Percentiles rank a stretch among this genome's conserved stretches.
phyloP scores from a whole-genome alignment of 1,284 basidiomycete genomes.

The Austropuccinia psidii region DNA sequence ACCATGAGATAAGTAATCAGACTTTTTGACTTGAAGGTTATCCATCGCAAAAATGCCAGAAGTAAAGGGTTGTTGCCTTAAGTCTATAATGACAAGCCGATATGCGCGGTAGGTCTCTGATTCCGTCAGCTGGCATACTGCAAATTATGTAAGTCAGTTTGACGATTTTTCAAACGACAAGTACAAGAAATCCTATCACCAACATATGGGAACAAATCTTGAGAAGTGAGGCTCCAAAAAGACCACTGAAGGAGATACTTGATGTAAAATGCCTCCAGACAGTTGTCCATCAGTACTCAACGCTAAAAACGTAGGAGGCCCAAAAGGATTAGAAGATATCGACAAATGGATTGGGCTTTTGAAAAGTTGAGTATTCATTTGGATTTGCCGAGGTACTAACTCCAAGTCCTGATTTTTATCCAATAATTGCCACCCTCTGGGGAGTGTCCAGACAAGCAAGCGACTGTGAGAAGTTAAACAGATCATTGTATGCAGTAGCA shows the following conservation, averaged over 20 bases:
- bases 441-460: constrained; percentile 3
- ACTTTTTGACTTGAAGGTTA: neutral
- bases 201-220: constrained; percentile 4
- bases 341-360: too few relatives aligned
- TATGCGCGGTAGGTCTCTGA: neutral
- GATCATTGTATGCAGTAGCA: neutral
- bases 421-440: too few relatives aligned
- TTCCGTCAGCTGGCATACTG: constrained; percentile 2
- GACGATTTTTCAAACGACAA: too few relatives aligned
- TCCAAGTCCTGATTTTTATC: neutral
- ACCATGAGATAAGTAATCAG: too few relatives aligned
- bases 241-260: neutral
- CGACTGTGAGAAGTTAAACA: constrained; percentile 8
- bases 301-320: neutral
- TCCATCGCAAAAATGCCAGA: constrained; percentile 27
- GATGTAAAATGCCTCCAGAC: neutral
- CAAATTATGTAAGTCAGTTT: too few relatives aligned
- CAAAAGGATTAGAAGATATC: neutral
- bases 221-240: neutral
- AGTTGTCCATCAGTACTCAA: constrained; percentile 5
- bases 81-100: constrained; percentile 1
- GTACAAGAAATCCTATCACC: too few relatives aligned
- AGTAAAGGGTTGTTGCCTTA: constrained; percentile 15
- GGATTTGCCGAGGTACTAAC: neutral
- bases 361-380: too few relatives aligned